Evolutionary conservation across 306 rosid species (phyloP), one percentile per base, ranked within the genome.

Genomic region (Biancaea sappan): DNA sequence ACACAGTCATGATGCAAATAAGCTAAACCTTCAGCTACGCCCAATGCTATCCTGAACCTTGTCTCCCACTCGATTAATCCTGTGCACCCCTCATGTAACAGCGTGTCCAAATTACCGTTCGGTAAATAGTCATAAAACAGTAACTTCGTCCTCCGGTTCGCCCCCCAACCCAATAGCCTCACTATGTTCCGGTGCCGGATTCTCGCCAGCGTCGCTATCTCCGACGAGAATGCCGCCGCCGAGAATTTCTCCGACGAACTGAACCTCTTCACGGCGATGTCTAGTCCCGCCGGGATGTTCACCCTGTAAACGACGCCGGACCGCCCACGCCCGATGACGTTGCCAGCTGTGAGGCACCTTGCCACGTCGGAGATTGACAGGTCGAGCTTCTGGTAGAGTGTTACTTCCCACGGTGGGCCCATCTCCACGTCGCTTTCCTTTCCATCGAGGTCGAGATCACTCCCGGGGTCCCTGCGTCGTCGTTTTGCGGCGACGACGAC

Each of bases 141-240:
- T 25, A 86, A 25, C 51, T 89, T 86, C 8, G 91, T 80, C 54
- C 70, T 78, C 53, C 84, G 66, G 31, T 82, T 89, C 47, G 86
- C 87, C 4, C 77, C 94, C 91, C 91, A 89, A 2, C 94, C 94
- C 8, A 89, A 54, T 10, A 89, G 54, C 50, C 94, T 81, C 10
- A 89, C 85, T 19, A 89, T 86, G 65, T 89, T 89, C 41, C 94
- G 88, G 74, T 89, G 94, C 0, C 94, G 88, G 31, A 89, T 84
- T 19, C 84, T 38, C 0, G 91, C 88, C 50, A 89, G 12, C 4
- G 91, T 89, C 53, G 91, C 78, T 26, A 80, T 84, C 73, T 89
- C 94, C 1, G 94, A 80, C 61, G 91, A 76, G 61, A 89, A 89
- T 0, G 91, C 86, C 22, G 81, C 70, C 2, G 88, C 88, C 0